phyloP scores from a whole-genome alignment of 306 rosid genomes.

The Canavalia ensiformis region DNA sequence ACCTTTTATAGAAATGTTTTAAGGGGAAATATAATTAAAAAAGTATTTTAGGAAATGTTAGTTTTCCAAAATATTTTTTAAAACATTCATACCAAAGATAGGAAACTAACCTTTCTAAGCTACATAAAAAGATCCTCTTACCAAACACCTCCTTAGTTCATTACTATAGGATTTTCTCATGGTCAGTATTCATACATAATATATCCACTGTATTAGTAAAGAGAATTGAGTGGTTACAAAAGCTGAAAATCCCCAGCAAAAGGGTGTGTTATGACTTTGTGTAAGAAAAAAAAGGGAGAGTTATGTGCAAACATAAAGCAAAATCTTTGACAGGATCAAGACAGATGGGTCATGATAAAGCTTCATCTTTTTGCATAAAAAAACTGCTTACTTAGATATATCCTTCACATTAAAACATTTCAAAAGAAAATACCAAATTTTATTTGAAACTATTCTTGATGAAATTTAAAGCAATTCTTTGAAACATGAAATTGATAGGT shows the following conservation, averaged over 20 bases:
- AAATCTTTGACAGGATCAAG: neutral
- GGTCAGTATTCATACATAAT: neutral
- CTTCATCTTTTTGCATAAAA: neutral
- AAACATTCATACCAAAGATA: too few relatives aligned
- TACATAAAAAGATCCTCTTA: too few relatives aligned
- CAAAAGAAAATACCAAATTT: slow-evolving; percentile 4
- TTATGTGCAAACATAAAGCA: neutral
- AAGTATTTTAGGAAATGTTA: too few relatives aligned
- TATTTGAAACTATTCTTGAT: neutral
- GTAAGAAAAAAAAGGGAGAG: neutral
- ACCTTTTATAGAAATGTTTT: too few relatives aligned
- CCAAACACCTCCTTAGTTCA: neutral
- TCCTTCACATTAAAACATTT: neutral
- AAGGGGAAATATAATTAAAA: too few relatives aligned
- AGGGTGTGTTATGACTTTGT: neutral
- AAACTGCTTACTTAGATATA: neutral
- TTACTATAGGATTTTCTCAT: neutral
- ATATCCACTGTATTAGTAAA: neutral
- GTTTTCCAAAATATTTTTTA: too few relatives aligned
- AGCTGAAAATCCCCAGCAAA: neutral
- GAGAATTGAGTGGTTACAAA: neutral
- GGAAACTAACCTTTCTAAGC: too few relatives aligned
- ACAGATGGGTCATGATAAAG: neutral
- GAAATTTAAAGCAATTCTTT: neutral
- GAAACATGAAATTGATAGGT: neutral